Evolutionary conservation across 345 rosid genomes (phyloP), one percentile per base, ranked within the genome.

Genomic region (Heritiera littoralis): DNA sequence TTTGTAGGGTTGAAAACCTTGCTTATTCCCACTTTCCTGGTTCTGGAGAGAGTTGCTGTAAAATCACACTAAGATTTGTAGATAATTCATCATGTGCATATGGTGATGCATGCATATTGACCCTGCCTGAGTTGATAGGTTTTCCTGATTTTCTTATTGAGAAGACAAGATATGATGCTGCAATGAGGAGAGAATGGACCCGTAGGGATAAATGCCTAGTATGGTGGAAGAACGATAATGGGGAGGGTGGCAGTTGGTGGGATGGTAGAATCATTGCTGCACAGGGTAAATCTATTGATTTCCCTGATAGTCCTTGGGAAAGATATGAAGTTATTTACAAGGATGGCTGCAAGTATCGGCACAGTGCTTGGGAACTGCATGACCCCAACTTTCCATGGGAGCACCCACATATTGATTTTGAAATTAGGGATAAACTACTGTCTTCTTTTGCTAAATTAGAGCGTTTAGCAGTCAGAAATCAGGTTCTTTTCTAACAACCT

Each of bases 281-380:
- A 2, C 83, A 83, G 80, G 86, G 90, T 43, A 94, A 91, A 82
- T 90, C 95, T 49, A 30, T 52, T 9, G 94, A 96, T 30, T 94
- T 96, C 80, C 92, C 93, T 5, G 89, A 89, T 70, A 94, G 98
- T 87, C 99, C 98, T 60, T 96, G 99, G 99, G 99, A 96, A 81
- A 90, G 89, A 76, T 96, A 87, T 80, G 69, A 49, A 9, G 80
- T 96, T 30, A 82, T 46, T 60, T 96, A 96, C 74, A 84, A 79
- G 81, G 85, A 83, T 75, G 96, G 89, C 38, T 86, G 89, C 68
- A 78, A 74, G n/a, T 88, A 81, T 72, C 83, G 41, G 6, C 98
- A 96, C 86, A 92, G 98, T 84, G 94, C 98, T 59, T 96, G 99
- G 99, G 98, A 96, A 86, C 89, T 96, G 87, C 90, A 88, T 68